Evolutionary conservation across 495 filamentous ascomycete genomes (phyloP), one percentile per base, ranked within the genome.

Genomic region (Choiromyces venosus): DNA sequence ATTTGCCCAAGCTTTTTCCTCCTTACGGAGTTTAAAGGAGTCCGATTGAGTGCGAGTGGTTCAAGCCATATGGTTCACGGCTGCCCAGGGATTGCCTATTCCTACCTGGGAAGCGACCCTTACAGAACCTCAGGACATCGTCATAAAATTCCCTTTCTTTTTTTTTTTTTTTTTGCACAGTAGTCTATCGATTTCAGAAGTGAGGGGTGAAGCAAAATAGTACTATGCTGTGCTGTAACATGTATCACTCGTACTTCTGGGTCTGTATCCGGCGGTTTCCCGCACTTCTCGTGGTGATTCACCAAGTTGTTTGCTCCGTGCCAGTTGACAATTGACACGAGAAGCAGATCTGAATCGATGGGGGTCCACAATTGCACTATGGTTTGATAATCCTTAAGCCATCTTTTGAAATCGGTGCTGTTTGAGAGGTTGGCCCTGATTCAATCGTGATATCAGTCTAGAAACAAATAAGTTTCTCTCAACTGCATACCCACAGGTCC

Each of bases 281-380:
- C 1, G 25, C 25, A 61, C 52, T 61, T 29, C 12, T 4, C 14
- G 6, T 16, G 25, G 12, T 33, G 25, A 33, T 14, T 12, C 12
- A 61, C 25, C 52, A 61, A n/a, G 25, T 10, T 14, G 25, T 61
- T 52, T 18, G 52, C 25, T 61, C 52, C 25, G 25, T 61, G 25
- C 52, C 52, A 61, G 52, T 61, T 61, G 52, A 33, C 18, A 61
- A 61, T 61, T 14, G 52, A 61, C 52, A 61, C 52, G 52, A 61
- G 25, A 33, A 61, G 52, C 52, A 61, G 12, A 16, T 29, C 14
- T 18, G 3, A 61, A 33, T 33, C 52, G 25, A 33, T 33, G 12
- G 25, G 9, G 52, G 52, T n/a, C 12, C 10, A 16, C 25, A 29
- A 16, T 61, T 16, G 25, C 25, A 61, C 52, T 61, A 33, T 61